These are phyloP conservation scores for Lasiosphaeria ovina DNA, from an alignment of 495 filamentous ascomycete genomes.

Conservation along the genomic window DNA sequence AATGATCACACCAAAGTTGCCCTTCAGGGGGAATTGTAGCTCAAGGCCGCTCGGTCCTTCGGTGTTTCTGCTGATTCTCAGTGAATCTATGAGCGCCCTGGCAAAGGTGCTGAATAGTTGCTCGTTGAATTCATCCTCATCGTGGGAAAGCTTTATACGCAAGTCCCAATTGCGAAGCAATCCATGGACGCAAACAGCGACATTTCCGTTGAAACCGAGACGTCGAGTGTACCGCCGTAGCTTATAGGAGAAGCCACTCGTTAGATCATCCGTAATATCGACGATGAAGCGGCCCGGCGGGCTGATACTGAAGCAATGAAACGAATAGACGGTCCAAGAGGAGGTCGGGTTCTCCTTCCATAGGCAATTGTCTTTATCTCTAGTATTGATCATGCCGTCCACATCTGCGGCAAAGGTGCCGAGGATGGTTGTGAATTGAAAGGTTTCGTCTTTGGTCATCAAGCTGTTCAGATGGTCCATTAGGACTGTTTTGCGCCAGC, in stretches of 20 bases:
- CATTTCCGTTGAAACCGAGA: background rate
- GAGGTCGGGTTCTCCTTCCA: constrained; percentile 19
- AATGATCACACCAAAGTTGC: constrained; percentile 22
- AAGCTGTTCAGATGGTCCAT: constrained; percentile 21
- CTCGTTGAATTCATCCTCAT: constrained; percentile 21
- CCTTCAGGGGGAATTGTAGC: constrained; percentile 23
- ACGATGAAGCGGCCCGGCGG: constrained; percentile 38
- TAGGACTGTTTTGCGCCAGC: constrained; percentile 23
- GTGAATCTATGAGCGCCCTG: constrained; percentile 26
- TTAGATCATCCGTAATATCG: constrained; percentile 49
- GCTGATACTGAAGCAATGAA: constrained; percentile 37
- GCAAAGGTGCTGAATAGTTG: constrained; percentile 31
- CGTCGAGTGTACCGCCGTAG: constrained; percentile 16
- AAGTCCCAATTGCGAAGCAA: constrained; percentile 45
- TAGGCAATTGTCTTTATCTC: constrained; percentile 9
- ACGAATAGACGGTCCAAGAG: constrained; percentile 49
- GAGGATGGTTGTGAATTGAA: constrained; percentile 44
- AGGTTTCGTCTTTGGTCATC: constrained; percentile 9
- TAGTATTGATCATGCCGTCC: constrained; percentile 32
- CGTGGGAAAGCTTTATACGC: constrained; percentile 27
- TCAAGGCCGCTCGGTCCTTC: constrained; percentile 12
- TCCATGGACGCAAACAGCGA: constrained; percentile 40
- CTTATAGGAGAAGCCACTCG: constrained; percentile 22
- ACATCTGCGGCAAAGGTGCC: constrained; percentile 36
- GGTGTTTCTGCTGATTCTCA: constrained; percentile 33